Evolutionary conservation across 139 green algal genomes (phyloP).

Genomic region (Chlorokybus atmophyticus): DNA sequence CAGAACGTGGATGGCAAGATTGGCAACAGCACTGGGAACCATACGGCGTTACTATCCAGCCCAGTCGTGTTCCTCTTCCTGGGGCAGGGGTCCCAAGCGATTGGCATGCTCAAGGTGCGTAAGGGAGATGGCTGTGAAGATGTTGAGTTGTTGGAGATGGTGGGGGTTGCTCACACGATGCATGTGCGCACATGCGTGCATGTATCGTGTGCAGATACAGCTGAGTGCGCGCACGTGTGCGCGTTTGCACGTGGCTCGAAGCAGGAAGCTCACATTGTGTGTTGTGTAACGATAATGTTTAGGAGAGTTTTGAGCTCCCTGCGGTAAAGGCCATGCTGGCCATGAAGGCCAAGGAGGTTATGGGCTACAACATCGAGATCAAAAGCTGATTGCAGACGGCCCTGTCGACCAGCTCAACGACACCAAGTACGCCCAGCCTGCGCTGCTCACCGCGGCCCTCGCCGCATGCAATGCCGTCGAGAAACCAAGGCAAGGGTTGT

Average conservation of each 20-base stretch:
- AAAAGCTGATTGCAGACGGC: slow-evolving; percentile 40
- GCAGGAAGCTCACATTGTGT: too few species aligned
- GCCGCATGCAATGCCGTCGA: slow-evolving; percentile 61
- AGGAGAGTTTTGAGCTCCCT: too few species aligned
- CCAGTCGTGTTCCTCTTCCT: slow-evolving; percentile 73
- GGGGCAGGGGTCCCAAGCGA: slow-evolving; percentile 71
- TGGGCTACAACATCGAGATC: slow-evolving; percentile 75
- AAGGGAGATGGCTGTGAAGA: too few species aligned
- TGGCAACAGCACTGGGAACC: background rate
- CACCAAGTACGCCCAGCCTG: slow-evolving; percentile 59
- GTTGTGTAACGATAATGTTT: too few species aligned
- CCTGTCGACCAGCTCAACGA: slow-evolving; percentile 75
- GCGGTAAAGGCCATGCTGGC: slow-evolving; percentile 67
- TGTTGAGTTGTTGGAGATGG: too few species aligned
- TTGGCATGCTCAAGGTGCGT: slow-evolving; percentile 67
- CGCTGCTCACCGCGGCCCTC: slow-evolving; percentile 74
- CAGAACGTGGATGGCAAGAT: slow-evolving; percentile 11
- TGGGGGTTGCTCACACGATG: too few species aligned
- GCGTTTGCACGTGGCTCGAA: too few species aligned
- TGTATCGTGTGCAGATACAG: too few species aligned
- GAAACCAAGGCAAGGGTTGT: too few species aligned
- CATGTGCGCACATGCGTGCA: too few species aligned
- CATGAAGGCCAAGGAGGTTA: slow-evolving; percentile 48
- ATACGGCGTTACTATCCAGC: background rate
- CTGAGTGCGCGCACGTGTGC: too few species aligned